These are phyloP conservation scores for Andrographis paniculata DNA, from an alignment of 305 asterid species.

Conservation along the genomic window DNA sequence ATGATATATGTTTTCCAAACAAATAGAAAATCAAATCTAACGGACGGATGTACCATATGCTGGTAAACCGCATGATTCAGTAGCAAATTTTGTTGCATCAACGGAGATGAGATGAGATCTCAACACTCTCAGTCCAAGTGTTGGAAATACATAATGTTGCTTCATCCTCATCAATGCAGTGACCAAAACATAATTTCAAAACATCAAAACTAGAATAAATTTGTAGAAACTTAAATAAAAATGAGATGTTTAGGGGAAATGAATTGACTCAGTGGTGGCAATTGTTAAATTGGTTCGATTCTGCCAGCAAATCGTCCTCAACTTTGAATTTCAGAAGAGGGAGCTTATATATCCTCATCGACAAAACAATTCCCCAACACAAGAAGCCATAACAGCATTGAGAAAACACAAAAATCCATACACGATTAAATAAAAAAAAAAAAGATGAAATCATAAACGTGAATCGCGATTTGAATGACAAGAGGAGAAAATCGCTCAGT, in stretches of 20 bases:
- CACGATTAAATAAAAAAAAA: too few relatives aligned
- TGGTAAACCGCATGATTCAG: not conserved
- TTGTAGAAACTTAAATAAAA: too few relatives aligned
- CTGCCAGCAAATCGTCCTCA: not conserved
- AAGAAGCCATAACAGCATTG: not conserved
- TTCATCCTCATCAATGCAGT: not conserved
- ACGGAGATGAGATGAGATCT: not conserved
- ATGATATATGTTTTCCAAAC: not conserved
- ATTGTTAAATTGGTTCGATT: not conserved
- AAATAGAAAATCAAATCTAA: not conserved
- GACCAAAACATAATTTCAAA: not conserved
- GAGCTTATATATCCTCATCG: not conserved
- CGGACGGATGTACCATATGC: not conserved
- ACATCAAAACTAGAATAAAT: not conserved
- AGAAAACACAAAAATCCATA: too few relatives aligned
- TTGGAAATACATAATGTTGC: not conserved
- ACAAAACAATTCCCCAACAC: not conserved
- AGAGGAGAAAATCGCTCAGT: conserved; percentile 23
- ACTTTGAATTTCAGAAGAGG: not conserved
- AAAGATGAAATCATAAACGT: too few relatives aligned
- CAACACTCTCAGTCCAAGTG: not conserved
- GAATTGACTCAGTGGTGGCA: not conserved
- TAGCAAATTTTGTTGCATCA: not conserved
- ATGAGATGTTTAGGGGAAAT: not conserved
- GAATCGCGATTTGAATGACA: too few relatives aligned